Percentiles rank a stretch among this genome's conserved stretches.
Evolutionary conservation across 2,329 filamentous ascomycete species (phyloP).

Genomic region (Rachicladosporium sp.): DNA sequence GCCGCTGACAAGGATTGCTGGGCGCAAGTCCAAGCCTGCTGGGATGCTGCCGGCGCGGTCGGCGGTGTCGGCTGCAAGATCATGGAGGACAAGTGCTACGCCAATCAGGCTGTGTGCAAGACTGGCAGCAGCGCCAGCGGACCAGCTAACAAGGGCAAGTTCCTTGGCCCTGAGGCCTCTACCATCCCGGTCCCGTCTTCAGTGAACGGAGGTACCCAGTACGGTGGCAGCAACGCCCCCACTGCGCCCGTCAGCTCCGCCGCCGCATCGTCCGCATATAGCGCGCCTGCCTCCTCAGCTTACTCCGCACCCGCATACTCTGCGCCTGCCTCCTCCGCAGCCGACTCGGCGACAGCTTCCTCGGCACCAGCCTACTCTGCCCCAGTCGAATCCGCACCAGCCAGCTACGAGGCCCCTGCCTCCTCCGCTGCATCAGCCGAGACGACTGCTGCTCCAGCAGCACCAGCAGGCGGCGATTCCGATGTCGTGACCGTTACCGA

Average conservation of each 20-base stretch:
- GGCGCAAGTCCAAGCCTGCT: conserved; percentile 49
- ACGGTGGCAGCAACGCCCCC: conserved; percentile 1
- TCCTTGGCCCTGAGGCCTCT: conserved; percentile 18
- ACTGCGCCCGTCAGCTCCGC: conserved; percentile 2
- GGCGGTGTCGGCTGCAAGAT: conserved; percentile 47
- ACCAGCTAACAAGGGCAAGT: conserved; percentile 34
- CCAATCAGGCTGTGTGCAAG: conserved; percentile 29
- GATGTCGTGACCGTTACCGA: conserved; percentile 5
- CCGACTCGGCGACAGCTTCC: conserved; percentile 1
- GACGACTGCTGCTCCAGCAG: conserved; percentile 1
- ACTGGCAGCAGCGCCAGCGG: conserved; percentile 32
- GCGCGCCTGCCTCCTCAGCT: not conserved
- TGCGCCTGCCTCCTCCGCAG: conserved; percentile 2
- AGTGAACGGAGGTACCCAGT: conserved; percentile 2
- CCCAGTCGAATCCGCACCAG: not conserved
- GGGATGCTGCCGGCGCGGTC: conserved; percentile 43
- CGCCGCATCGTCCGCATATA: conserved; percentile 1
- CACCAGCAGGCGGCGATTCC: not conserved
- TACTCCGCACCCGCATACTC: not conserved
- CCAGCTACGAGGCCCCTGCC: not conserved
- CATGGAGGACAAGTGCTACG: conserved; percentile 51
- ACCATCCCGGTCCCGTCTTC: conserved; percentile 4
- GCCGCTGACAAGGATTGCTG: conserved; percentile 30
- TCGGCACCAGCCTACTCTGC: conserved; percentile 1
- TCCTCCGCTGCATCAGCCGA: conserved; percentile 1